These are phyloP conservation scores for Fraxinus cuspidata DNA, from an alignment of 257 asterid species.

Conservation along the genomic window DNA sequence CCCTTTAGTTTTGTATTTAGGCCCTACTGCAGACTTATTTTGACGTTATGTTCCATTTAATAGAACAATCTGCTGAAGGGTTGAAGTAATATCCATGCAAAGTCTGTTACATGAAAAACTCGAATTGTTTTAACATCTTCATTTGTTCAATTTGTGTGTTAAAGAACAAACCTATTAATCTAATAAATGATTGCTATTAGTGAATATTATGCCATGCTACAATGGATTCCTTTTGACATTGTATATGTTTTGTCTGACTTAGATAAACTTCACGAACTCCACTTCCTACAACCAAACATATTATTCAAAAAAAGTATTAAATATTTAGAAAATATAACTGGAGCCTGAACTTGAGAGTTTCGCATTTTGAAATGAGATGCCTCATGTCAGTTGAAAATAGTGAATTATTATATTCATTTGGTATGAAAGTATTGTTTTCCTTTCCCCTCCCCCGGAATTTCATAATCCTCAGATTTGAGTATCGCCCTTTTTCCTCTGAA, in stretches of 20 bases:
- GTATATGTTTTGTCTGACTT: background rate
- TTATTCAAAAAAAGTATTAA: background rate
- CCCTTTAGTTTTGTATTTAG: slow-evolving; percentile 2
- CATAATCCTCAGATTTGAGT: slow-evolving; percentile 3
- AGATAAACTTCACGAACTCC: background rate
- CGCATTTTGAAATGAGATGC: background rate
- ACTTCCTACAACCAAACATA: background rate
- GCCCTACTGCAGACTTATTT: background rate
- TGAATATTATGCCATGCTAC: background rate
- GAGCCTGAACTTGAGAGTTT: background rate
- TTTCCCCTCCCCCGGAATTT: background rate
- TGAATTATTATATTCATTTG: background rate
- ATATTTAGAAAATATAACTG: background rate
- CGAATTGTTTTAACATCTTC: background rate
- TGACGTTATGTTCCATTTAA: slow-evolving; percentile 8
- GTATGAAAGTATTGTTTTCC: background rate
- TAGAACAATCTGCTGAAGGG: background rate
- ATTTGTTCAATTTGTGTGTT: background rate
- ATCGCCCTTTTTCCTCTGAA: background rate
- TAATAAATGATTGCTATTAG: background rate
- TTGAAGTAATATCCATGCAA: background rate
- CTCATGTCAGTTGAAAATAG: background rate
- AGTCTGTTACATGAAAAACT: background rate
- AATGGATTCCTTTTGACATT: background rate
- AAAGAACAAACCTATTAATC: background rate